Conservation (phyloP, 768 basidiomycete genomes). For the Suillus plorans region DNA sequence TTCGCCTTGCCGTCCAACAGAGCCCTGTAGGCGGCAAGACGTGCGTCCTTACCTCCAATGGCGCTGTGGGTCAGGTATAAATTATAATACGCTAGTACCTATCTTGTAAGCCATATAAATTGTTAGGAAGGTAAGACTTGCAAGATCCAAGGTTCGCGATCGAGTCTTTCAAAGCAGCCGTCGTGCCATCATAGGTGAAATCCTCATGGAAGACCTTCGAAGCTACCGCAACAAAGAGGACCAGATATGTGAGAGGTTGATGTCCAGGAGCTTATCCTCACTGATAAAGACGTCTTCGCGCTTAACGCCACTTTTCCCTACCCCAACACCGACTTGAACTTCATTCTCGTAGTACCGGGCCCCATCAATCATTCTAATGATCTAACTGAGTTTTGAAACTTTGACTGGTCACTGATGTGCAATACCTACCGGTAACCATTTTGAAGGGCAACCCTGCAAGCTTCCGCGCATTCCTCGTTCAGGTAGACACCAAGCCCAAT, state of each 20-base stretch:
- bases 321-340: constrained; percentile 50
- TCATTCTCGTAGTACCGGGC: constrained; percentile 65
- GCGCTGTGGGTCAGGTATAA: constrained; percentile 74
- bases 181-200: constrained; percentile 45
- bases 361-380: constrained; percentile 45
- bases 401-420: background rate
- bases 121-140: constrained; percentile 23
- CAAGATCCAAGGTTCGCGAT: constrained; percentile 52
- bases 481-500: constrained; percentile 14
- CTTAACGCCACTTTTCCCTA: constrained; percentile 48
- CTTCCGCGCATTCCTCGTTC: constrained; percentile 11
- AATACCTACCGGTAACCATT: constrained; percentile 10
- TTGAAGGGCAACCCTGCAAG: constrained; percentile 11
- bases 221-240: background rate
- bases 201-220: constrained; percentile 9
- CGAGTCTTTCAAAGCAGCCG: constrained; percentile 55
- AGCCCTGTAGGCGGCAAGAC: constrained; percentile 67
- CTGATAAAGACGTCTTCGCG: constrained; percentile 63
- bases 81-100: constrained; percentile 53
- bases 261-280: constrained; percentile 18
- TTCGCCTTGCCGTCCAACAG: constrained; percentile 52
- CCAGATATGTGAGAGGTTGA: background rate
- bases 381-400: constrained; percentile 4
- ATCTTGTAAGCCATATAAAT: background rate
- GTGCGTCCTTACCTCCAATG: constrained; percentile 50